Conservation (phyloP, 1,284 basidiomycete species). For the Trichosporon sp. region DNA sequence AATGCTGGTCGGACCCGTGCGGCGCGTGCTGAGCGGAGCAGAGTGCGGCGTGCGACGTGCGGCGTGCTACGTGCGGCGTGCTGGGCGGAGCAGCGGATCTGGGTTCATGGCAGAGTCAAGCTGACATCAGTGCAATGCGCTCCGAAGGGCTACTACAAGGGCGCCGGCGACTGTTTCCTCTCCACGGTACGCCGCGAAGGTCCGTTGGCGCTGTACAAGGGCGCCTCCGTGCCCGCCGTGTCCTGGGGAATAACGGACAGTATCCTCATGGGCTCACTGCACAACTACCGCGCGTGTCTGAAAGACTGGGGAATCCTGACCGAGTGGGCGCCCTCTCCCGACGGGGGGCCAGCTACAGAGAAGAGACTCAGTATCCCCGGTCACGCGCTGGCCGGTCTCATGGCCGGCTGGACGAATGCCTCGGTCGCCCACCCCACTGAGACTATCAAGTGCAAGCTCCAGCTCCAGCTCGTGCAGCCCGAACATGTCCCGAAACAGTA, state of each 20-base stretch:
- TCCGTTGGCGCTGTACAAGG: slow-evolving; percentile 54
- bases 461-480: slow-evolving; percentile 51
- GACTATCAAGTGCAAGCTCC: slow-evolving; percentile 56
- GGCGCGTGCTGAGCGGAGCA: too few species aligned
- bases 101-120: not conserved
- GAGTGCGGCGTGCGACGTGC: not conserved
- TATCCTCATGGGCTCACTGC: slow-evolving; percentile 56
- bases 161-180: slow-evolving; percentile 51
- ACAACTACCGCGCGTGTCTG: slow-evolving; percentile 55
- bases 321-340: slow-evolving; percentile 39
- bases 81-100: not conserved
- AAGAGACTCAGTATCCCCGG: slow-evolving; percentile 48
- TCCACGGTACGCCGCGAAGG: slow-evolving; percentile 38
- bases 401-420: slow-evolving; percentile 56
- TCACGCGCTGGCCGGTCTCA: slow-evolving; percentile 52
- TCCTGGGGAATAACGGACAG: slow-evolving; percentile 57
- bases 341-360: not conserved
- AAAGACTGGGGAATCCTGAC: slow-evolving; percentile 45
- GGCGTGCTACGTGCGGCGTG: too few species aligned
- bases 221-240: slow-evolving; percentile 55
- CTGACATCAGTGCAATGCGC: slow-evolving; percentile 50
- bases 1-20: not conserved
- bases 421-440: slow-evolving; percentile 57
- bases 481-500: slow-evolving; percentile 44
- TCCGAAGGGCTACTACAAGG: slow-evolving; percentile 50